phyloP scores from a whole-genome alignment of 2,329 filamentous ascomycete species.

The Herpotrichia juniperi region DNA sequence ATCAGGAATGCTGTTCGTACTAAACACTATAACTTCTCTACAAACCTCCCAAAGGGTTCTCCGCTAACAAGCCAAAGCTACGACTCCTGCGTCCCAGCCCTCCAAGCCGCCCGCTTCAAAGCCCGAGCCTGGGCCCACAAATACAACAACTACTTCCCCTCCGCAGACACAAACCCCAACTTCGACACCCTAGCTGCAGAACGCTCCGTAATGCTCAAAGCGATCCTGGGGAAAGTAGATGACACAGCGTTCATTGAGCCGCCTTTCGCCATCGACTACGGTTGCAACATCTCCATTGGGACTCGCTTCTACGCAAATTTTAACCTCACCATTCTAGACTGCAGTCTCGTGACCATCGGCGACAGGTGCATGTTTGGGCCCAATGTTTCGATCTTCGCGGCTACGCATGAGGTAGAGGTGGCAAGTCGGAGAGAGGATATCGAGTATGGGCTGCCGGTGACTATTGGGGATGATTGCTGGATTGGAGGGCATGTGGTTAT shows the following conservation, averaged over 20 bases:
- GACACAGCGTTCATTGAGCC: conserved; percentile 62
- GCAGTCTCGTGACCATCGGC: conserved; percentile 59
- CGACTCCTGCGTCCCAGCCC: conserved; percentile 55
- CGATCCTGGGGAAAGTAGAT: conserved; percentile 41
- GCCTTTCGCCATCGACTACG: conserved; percentile 68
- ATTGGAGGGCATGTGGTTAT: conserved; percentile 31
- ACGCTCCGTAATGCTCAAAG: conserved; percentile 30
- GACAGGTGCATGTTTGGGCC: conserved; percentile 60
- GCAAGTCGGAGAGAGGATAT: conserved; percentile 54
- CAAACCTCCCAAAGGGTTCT: neutral
- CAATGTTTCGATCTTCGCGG: conserved; percentile 59
- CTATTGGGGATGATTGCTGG: conserved; percentile 49
- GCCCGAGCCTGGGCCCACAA: conserved; percentile 63
- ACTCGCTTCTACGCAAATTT: conserved; percentile 69
- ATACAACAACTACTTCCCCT: conserved; percentile 59
- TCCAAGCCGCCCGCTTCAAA: conserved; percentile 59
- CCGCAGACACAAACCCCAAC: conserved; percentile 14
- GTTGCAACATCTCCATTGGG: conserved; percentile 68
- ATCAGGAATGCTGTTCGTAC: conserved; percentile 63
- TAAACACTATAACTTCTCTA: neutral
- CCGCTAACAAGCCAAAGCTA: conserved; percentile 49
- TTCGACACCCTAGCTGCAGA: conserved; percentile 33
- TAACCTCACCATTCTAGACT: conserved; percentile 60
- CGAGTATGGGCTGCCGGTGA: conserved; percentile 57
- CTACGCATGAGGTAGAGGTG: conserved; percentile 60